A percentile compares a stretch with the other conserved stretches of the same genome.
Evolutionary conservation across 805 yeast species (phyloP).

Genomic region (Phaffomyces opuntiae): DNA sequence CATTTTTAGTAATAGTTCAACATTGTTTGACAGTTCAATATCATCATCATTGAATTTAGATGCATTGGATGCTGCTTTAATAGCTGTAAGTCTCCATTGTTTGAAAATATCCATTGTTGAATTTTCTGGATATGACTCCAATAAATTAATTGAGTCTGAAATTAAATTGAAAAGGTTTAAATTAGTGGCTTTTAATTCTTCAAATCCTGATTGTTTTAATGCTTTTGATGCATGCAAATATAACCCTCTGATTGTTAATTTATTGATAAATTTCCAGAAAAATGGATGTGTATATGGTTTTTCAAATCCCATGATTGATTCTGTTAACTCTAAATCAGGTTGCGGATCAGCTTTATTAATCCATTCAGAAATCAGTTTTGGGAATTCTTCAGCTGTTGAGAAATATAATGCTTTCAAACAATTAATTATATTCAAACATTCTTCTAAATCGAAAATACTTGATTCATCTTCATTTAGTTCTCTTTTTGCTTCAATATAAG

Average conservation of each 20-base stretch:
- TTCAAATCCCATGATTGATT: conserved; percentile 35
- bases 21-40: conserved; percentile 17
- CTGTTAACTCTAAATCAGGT: conserved; percentile 47
- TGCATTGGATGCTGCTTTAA: conserved; percentile 20
- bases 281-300: conserved; percentile 41
- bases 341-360: conserved; percentile 62
- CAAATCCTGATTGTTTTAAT: conserved; percentile 36
- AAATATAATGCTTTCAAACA: conserved; percentile 51
- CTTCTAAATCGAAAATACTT: conserved; percentile 34
- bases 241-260: conserved; percentile 54
- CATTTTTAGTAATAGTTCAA: conserved; percentile 27
- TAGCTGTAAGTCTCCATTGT: conserved; percentile 30
- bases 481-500: conserved; percentile 26
- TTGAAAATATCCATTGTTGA: conserved; percentile 25
- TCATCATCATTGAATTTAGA: conserved; percentile 14
- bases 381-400: conserved; percentile 27
- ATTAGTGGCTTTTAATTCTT: conserved; percentile 26
- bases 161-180: conserved; percentile 24
- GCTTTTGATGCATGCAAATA: conserved; percentile 48
- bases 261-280: conserved; percentile 60
- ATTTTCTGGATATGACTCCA: conserved; percentile 30
- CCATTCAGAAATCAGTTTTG: conserved; percentile 48
- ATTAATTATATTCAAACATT: conserved; percentile 45
- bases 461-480: conserved; percentile 23
- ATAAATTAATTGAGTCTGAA: conserved; percentile 26